Base-by-base conservation (phyloP, 805 yeast genomes). In the Yarrowia osloensis region DNA sequence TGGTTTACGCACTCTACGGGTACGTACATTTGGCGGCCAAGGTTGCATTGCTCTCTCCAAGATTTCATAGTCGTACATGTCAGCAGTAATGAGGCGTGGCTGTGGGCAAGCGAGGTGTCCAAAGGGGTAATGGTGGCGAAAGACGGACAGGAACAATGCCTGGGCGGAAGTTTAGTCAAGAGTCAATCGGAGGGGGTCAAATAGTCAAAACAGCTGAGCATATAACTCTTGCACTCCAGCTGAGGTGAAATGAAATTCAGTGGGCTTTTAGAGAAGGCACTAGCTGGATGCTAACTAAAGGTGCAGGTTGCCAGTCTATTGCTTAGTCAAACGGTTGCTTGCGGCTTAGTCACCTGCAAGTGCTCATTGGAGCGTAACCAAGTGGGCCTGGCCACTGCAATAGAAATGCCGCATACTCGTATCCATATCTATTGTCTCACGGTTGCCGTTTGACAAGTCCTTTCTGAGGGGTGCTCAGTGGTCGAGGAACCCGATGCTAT, bases 401-500 rank as follows among this genome's bases (percentile, higher is more conserved):
- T 9, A n/a, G 8, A 29, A 31, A 50, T 50, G 40, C 57, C 57
- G 40, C 57, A 50, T 49, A 19, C 39, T 50, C 57, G 57, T 50
- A 50, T 50, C 22, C 40, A 50, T 50, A 21, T 19, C 37, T 29
- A 12, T 5, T 49, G 57, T 33, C 57, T 50, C 57, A 50, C 40
- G 40, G 40, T 50, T 50, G 57, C 57, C 40, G 57, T 50, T 50
- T 50, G 40, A 50, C 40, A 50, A 50, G 31, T 31, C 40, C 57
- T 33, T 50, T 50, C 40, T 50, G 57, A 50, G 31, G 31, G 55
- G n/a, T n/a, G n/a, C n/a, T n/a, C n/a, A n/a, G n/a, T n/a, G n/a
- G n/a, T n/a, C n/a, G n/a, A n/a, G n/a, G n/a, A n/a, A n/a, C n/a
- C n/a, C n/a, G n/a, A n/a, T n/a, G n/a, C n/a, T n/a, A n/a, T n/a